Evolutionary conservation across 805 yeast species (phyloP).

Genomic region (Schwanniomyces polymorphus): DNA sequence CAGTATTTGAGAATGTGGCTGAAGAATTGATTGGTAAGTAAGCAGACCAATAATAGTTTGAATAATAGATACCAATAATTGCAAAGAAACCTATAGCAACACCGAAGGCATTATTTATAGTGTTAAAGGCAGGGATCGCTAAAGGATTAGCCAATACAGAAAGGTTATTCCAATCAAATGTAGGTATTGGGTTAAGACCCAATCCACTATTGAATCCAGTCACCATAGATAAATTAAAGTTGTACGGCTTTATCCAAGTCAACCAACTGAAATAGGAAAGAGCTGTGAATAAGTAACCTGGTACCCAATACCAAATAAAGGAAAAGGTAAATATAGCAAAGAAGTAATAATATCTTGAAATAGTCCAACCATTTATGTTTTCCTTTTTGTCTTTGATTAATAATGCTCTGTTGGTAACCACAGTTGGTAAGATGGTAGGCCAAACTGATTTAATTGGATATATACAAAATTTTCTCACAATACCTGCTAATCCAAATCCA

Average conservation of each 20-base stretch:
- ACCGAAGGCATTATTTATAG: conserved; percentile 16
- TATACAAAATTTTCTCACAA: conserved; percentile 26
- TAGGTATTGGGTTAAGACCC: conserved; percentile 54
- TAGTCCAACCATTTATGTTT: conserved; percentile 29
- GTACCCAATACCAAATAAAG: conserved; percentile 47
- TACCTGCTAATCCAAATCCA: conserved; percentile 33
- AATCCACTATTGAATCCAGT: conserved; percentile 49
- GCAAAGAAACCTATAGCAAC: conserved; percentile 13
- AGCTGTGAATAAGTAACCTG: conserved; percentile 42
- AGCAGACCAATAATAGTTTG: conserved; percentile 22
- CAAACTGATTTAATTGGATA: conserved; percentile 27
- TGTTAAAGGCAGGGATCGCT: conserved; percentile 41
- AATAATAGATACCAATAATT: conserved; percentile 19
- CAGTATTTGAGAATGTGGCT: conserved; percentile 48
- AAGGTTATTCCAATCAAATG: conserved; percentile 53
- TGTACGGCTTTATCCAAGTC: conserved; percentile 56
- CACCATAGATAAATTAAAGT: conserved; percentile 46
- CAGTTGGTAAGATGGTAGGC: conserved; percentile 29
- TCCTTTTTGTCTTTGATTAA: conserved; percentile 34
- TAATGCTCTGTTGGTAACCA: conserved; percentile 32
- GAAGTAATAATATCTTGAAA: conserved; percentile 26
- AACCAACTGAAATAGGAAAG: conserved; percentile 53
- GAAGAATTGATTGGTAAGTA: conserved; percentile 43
- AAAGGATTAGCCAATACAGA: conserved; percentile 44
- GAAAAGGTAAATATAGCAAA: conserved; percentile 28